phyloP scores from a whole-genome alignment of 306 rosid species.

The Prunus mira region DNA sequence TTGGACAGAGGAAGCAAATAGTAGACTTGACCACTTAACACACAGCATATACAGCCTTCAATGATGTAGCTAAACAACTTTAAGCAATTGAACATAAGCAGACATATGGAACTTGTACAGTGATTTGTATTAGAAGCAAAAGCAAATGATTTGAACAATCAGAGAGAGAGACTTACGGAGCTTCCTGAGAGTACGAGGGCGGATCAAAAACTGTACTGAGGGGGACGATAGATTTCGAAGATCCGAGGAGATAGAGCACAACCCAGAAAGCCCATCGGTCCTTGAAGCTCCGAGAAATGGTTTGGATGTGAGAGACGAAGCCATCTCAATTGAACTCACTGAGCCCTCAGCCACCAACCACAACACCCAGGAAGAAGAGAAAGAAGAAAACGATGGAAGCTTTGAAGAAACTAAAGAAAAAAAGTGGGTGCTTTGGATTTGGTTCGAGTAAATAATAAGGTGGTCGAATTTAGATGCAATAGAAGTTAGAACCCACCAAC shows the following conservation, averaged over 20 bases:
- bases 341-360: background rate
- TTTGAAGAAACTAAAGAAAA: background rate
- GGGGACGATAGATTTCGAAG: conserved; percentile 46
- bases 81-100: background rate
- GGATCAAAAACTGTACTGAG: conserved; percentile 45
- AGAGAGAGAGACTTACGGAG: conserved; percentile 59
- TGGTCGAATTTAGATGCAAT: background rate
- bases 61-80: background rate
- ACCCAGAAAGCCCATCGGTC: conserved; percentile 43
- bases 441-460: background rate
- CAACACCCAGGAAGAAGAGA: background rate
- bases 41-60: background rate
- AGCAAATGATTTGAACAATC: background rate
- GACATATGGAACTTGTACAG: background rate
- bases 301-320: conserved; percentile 64
- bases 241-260: conserved; percentile 44
- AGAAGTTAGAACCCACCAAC: background rate
- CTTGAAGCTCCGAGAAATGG: conserved; percentile 52
- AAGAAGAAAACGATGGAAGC: background rate
- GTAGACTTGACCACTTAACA: background rate
- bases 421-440: background rate
- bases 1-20: background rate
- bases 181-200: conserved; percentile 41
- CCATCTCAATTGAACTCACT: conserved; percentile 32
- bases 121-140: background rate